Evolutionary conservation across 176 grass and related monocot genomes (phyloP), one percentile per base, ranked within the genome.

Genomic region (Avena eriantha): DNA sequence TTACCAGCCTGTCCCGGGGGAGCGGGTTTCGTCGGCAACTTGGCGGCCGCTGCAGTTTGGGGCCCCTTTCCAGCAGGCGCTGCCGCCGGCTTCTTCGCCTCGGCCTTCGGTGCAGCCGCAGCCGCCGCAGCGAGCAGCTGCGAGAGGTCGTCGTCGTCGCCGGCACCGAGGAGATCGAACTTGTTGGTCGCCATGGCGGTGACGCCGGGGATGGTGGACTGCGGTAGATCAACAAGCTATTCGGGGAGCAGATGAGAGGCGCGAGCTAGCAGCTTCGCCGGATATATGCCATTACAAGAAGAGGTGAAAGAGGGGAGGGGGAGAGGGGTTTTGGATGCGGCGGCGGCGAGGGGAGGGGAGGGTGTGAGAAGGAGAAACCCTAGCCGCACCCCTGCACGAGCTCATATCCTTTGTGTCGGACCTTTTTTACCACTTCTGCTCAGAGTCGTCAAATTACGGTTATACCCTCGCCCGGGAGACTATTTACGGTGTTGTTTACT

Each of bases 61-160:
- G 82, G 77, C 4, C 70, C 82, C 77, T 91, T 91, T 7, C 82
- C 90, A 22, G 81, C 48, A 17, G 86, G 76, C 18, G 89, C 86
- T 1, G 91, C 23, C 4, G 76, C 79, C 7, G 83, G 7, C 75
- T 88, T 86, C 57, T 86, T 88, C 54, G 86, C 70, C 49, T 73
- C 88, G 39, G 83, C 86, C 78, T 95, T 95, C 86, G 89, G 82
- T 57, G 87, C 88, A 63, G 87, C 89, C 0, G 47, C 67, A 2
- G 34, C 34, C 48, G 84, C 81, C 16, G 75, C 84, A 4, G 93
- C 90, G 9, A 98, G 79, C 51, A 98, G 88, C 48, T 87, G 83
- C 69, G 93, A 76, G 19, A 88, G 92, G 35, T 98, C 96, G 11
- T 98, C 96, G 96, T 90, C 92, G 87, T 98, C 96, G 49, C 88